Evolutionary conservation across 2,329 filamentous ascomycete genomes (phyloP).

Genomic region (Colletotrichum scovillei): DNA sequence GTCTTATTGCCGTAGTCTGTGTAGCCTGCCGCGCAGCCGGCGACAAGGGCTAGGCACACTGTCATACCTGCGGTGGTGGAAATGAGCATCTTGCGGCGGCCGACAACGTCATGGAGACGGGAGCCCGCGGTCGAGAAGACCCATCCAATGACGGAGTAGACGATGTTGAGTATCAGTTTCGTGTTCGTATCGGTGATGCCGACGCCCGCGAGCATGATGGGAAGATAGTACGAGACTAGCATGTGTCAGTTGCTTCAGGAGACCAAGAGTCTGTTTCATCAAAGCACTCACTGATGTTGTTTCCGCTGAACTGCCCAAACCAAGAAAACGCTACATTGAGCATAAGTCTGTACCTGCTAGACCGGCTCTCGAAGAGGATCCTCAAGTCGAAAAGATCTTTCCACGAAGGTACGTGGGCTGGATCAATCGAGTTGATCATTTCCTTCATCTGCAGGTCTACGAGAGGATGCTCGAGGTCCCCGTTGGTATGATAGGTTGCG

Average conservation of each 20-base stretch:
- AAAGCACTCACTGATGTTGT: conserved; percentile 41
- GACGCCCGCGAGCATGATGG: conserved; percentile 52
- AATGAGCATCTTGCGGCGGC: conserved; percentile 53
- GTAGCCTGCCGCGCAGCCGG: conserved; percentile 48
- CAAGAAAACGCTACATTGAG: conserved; percentile 54
- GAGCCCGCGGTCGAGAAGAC: conserved; percentile 50
- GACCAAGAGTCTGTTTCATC: conserved; percentile 27
- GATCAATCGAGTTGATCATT: conserved; percentile 36
- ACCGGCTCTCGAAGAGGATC: conserved; percentile 47
- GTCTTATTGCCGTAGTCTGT: conserved; percentile 46
- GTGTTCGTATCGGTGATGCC: conserved; percentile 52
- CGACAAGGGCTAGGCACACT: conserved; percentile 49
- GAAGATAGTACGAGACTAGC: conserved; percentile 49
- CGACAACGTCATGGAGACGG: conserved; percentile 51
- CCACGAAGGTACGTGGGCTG: conserved; percentile 40
- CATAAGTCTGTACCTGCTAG: conserved; percentile 50
- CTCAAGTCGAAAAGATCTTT: conserved; percentile 50
- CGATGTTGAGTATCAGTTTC: conserved; percentile 51
- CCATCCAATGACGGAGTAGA: conserved; percentile 52
- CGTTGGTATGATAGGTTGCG: conserved; percentile 60
- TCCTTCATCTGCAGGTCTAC: conserved; percentile 31
- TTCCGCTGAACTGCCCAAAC: conserved; percentile 51
- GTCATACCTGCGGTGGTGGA: conserved; percentile 49
- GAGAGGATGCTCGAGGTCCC: conserved; percentile 46
- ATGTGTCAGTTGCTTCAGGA: conserved; percentile 30